phyloP scores from a whole-genome alignment of 2,329 filamentous ascomycete genomes.

The Cladosporium halotolerans region DNA sequence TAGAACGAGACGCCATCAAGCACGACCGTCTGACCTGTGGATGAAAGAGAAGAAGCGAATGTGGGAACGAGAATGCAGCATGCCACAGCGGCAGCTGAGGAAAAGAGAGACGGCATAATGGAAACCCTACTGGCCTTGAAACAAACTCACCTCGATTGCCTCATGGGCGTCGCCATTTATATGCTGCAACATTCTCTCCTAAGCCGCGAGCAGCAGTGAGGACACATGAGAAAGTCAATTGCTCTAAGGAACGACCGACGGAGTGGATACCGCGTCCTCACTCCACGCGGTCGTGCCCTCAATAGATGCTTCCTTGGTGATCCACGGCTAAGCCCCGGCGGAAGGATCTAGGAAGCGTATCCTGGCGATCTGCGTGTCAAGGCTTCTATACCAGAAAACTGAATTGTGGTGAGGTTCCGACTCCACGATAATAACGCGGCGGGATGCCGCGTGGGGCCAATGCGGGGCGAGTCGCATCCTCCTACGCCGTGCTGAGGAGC shows the following conservation, averaged over 20 bases:
- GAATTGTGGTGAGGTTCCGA: too few relatives aligned
- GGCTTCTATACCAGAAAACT: not conserved
- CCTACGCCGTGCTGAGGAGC: too few relatives aligned
- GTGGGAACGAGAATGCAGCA: not conserved
- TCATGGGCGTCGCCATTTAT: not conserved
- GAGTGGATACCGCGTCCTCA: not conserved
- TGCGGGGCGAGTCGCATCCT: too few relatives aligned
- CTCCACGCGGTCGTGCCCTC: not conserved
- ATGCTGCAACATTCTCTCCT: not conserved
- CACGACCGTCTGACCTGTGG: conserved; percentile 36
- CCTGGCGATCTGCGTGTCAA: not conserved
- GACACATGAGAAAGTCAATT: not conserved
- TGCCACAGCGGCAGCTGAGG: not conserved
- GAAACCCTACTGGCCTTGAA: not conserved
- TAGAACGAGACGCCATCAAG: conserved; percentile 37
- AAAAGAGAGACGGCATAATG: conserved; percentile 2
- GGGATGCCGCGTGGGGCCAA: too few relatives aligned
- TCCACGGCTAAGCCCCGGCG: not conserved
- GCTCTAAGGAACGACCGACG: not conserved
- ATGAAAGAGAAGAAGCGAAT: conserved; percentile 17
- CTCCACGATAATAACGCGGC: too few relatives aligned
- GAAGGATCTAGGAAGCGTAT: not conserved
- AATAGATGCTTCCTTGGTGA: not conserved
- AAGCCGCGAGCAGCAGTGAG: not conserved
- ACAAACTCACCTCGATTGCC: not conserved